Evolutionary conservation across 176 grass and related monocot genomes (phyloP).

Genomic region (Oryza nivara): DNA sequence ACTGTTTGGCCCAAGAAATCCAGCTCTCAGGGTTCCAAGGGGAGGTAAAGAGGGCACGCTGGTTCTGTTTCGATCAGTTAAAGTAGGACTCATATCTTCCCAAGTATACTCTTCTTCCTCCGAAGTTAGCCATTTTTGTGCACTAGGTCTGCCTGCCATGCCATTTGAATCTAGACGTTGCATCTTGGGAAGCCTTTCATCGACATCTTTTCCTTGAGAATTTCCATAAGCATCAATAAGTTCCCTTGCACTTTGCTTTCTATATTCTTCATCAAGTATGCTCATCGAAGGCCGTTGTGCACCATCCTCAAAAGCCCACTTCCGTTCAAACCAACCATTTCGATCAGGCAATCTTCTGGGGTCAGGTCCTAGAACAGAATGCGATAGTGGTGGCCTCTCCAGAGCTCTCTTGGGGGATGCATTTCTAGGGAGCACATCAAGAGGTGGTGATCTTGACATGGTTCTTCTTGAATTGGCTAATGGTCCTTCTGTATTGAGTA

Average conservation of each 20-base stretch:
- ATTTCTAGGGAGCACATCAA: slow-evolving; percentile 52
- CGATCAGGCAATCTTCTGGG: slow-evolving; percentile 52
- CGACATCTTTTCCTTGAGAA: slow-evolving; percentile 63
- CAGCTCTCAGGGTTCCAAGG: slow-evolving; percentile 43
- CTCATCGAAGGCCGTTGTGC: slow-evolving; percentile 29
- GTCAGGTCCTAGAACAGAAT: slow-evolving; percentile 54
- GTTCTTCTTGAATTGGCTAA: slow-evolving; percentile 59
- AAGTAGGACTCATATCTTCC: slow-evolving; percentile 98
- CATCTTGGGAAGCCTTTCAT: slow-evolving; percentile 71
- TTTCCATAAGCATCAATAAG: slow-evolving; percentile 98
- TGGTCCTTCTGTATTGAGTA: slow-evolving; percentile 6
- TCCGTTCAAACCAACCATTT: slow-evolving; percentile 52
- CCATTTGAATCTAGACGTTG: slow-evolving; percentile 73
- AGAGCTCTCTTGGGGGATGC: slow-evolving; percentile 48
- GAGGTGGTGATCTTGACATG: slow-evolving; percentile 68
- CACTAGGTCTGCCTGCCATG: slow-evolving; percentile 45
- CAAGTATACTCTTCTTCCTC: slow-evolving; percentile 96
- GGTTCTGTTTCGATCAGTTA: slow-evolving; percentile 67
- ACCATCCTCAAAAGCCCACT: slow-evolving; percentile 46
- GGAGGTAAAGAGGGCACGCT: slow-evolving; percentile 42
- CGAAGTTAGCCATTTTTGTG: slow-evolving; percentile 75
- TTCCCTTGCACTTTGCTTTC: slow-evolving; percentile 76
- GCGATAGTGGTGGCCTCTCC: slow-evolving; percentile 56
- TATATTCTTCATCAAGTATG: slow-evolving; percentile 70
- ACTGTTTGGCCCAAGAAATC: slow-evolving; percentile 55